phyloP scores from a whole-genome alignment of 2,329 filamentous ascomycete genomes.

The Botrytis galanthina region DNA sequence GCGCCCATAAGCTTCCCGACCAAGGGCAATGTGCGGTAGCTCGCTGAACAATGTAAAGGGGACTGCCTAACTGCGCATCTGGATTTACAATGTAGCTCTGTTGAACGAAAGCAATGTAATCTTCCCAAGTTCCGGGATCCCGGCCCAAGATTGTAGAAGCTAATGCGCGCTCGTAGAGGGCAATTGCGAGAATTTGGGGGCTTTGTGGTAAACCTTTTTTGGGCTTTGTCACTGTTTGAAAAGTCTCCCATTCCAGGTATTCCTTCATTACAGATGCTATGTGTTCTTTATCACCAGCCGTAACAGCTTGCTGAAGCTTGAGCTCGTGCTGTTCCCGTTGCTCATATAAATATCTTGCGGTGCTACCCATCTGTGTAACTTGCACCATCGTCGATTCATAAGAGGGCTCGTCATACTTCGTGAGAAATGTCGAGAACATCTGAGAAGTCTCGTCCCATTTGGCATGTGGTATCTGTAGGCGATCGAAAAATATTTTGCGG shows the following conservation, averaged over 20 bases:
- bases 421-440: constrained; percentile 71
- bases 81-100: constrained; percentile 30
- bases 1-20: constrained; percentile 87
- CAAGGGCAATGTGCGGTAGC: constrained; percentile 90
- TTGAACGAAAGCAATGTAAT: constrained; percentile 52
- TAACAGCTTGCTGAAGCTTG: constrained; percentile 57
- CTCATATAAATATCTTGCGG: constrained; percentile 62
- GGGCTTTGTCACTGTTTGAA: constrained; percentile 55
- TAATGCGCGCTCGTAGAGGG: constrained; percentile 78
- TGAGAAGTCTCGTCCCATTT: constrained; percentile 74
- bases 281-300: constrained; percentile 54
- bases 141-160: constrained; percentile 61
- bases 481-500: constrained; percentile 66
- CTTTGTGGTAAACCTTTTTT: constrained; percentile 46
- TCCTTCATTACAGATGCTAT: constrained; percentile 54
- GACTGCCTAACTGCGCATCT: constrained; percentile 44
- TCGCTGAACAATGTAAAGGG: constrained; percentile 72
- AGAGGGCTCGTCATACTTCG: constrained; percentile 65
- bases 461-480: constrained; percentile 69
- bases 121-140: constrained; percentile 76
- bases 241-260: constrained; percentile 85
- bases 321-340: constrained; percentile 68
- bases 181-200: constrained; percentile 53
- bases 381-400: constrained; percentile 74
- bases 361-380: constrained; percentile 59